These are phyloP conservation scores for Hypoxylon sp. DNA, from an alignment of 2,329 filamentous ascomycete genomes.

Conservation along the genomic window DNA sequence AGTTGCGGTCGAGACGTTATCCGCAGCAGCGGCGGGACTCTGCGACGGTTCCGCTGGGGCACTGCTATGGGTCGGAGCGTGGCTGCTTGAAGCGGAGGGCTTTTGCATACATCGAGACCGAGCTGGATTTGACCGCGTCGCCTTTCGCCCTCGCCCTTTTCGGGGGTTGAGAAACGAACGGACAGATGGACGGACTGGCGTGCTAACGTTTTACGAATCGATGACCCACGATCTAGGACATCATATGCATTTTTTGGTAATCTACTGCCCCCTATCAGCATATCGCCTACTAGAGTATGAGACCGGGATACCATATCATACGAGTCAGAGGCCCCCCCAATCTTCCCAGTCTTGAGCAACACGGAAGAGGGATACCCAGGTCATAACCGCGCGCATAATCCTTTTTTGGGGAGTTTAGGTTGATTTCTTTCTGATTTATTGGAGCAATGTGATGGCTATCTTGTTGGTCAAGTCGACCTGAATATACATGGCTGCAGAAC, in stretches of 20 bases:
- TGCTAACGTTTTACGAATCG: conserved; percentile 39
- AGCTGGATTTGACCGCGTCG: conserved; percentile 12
- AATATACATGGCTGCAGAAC: conserved; percentile 14
- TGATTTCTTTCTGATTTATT: conserved; percentile 11
- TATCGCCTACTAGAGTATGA: conserved; percentile 21
- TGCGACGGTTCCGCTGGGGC: conserved; percentile 70
- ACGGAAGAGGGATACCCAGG: conserved; percentile 12
- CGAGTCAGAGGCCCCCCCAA: conserved; percentile 3
- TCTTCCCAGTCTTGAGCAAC: conserved; percentile 2
- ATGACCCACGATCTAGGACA: conserved; percentile 24
- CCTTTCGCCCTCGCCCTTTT: conserved; percentile 6
- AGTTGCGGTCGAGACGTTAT: conserved; percentile 69
- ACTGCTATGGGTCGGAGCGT: conserved; percentile 65
- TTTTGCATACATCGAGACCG: background rate
- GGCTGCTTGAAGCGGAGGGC: conserved; percentile 57
- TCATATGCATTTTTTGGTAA: conserved; percentile 17
- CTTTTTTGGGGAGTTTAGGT: conserved; percentile 15
- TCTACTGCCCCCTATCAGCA: conserved; percentile 4
- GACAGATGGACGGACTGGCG: conserved; percentile 18
- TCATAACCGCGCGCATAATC: conserved; percentile 27
- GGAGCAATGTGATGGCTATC: conserved; percentile 5
- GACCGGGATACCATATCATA: conserved; percentile 9
- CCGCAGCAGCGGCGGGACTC: conserved; percentile 64
- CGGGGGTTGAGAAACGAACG: conserved; percentile 14
- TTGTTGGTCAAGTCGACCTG: conserved; percentile 1